These are phyloP conservation scores for Melaleuca quinquenervia DNA, from an alignment of 345 rosid genomes.

Conservation along the genomic window DNA sequence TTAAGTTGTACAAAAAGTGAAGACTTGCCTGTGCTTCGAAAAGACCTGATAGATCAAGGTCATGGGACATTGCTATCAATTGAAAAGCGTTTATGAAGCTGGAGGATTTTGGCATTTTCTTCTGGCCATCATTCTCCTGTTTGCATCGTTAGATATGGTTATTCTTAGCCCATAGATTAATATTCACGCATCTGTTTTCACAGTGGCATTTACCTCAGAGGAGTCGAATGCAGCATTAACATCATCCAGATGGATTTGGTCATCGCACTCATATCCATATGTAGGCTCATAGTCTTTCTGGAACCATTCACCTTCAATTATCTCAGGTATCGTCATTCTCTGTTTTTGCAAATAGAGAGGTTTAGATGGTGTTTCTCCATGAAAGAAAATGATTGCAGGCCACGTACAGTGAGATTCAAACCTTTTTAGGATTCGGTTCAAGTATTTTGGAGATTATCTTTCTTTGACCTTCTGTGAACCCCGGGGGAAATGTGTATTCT, in stretches of 20 bases:
- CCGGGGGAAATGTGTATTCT: conserved; percentile 47
- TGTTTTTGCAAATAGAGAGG: conserved; percentile 1
- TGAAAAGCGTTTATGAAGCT: conserved; percentile 86
- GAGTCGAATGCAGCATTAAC: conserved; percentile 45
- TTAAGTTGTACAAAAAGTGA: background rate
- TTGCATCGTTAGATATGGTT: background rate
- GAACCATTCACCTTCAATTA: conserved; percentile 69
- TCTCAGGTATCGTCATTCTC: conserved; percentile 65
- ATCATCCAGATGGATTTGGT: conserved; percentile 35
- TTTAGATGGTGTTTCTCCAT: background rate
- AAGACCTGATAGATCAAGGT: conserved; percentile 87
- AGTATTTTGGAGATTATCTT: conserved; percentile 58
- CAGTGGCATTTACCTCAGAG: conserved; percentile 31
- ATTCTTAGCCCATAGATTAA: background rate
- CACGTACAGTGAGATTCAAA: background rate
- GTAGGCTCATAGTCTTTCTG: conserved; percentile 52
- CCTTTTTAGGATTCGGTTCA: conserved; percentile 57
- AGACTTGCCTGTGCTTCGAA: conserved; percentile 67
- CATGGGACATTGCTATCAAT: conserved; percentile 88
- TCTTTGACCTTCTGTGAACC: conserved; percentile 50
- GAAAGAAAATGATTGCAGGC: background rate
- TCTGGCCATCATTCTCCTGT: conserved; percentile 45
- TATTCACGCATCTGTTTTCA: background rate
- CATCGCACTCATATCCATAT: conserved; percentile 18
- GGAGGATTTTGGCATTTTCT: conserved; percentile 32